These are phyloP conservation scores for Aegilops speltoides DNA, from an alignment of 176 grass and related monocot genomes.

Conservation along the genomic window DNA sequence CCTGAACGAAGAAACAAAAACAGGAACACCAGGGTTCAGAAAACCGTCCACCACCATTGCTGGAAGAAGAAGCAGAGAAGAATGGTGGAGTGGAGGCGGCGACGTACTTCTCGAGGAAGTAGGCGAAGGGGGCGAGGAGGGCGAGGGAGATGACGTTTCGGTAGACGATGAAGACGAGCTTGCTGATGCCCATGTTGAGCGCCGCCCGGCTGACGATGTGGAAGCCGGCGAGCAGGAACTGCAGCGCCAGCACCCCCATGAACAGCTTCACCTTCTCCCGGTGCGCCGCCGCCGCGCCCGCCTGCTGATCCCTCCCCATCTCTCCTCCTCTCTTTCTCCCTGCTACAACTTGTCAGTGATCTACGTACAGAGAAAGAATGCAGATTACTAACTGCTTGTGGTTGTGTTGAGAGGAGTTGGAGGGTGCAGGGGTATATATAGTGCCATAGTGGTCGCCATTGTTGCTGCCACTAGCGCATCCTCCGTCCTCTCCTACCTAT, in stretches of 20 bases:
- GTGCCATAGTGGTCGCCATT: background rate
- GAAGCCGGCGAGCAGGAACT: conserved; percentile 81
- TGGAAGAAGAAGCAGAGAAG: too few species aligned
- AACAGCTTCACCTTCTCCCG: conserved; percentile 83
- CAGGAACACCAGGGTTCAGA: background rate
- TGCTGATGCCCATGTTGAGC: conserved; percentile 93
- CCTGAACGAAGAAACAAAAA: conserved; percentile 35
- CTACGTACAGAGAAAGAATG: background rate
- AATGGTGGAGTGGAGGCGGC: too few species aligned
- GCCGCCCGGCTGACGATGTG: conserved; percentile 84
- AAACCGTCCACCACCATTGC: background rate
- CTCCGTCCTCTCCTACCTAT: background rate
- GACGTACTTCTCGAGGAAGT: conserved; percentile 92
- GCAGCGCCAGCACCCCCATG: conserved; percentile 60
- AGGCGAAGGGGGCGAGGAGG: conserved; percentile 87
- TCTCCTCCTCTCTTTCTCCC: background rate
- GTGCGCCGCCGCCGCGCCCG: conserved; percentile 12
- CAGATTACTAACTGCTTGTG: background rate
- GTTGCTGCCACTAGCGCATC: background rate
- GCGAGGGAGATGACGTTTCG: conserved; percentile 88
- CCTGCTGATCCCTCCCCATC: conserved; percentile 31
- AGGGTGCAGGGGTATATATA: conserved; percentile 30
- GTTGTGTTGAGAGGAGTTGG: background rate
- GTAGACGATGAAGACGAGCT: conserved; percentile 88
- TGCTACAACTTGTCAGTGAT: background rate